Conservation (phyloP, 768 basidiomycete genomes). For the Leccinum pellstonianum region DNA sequence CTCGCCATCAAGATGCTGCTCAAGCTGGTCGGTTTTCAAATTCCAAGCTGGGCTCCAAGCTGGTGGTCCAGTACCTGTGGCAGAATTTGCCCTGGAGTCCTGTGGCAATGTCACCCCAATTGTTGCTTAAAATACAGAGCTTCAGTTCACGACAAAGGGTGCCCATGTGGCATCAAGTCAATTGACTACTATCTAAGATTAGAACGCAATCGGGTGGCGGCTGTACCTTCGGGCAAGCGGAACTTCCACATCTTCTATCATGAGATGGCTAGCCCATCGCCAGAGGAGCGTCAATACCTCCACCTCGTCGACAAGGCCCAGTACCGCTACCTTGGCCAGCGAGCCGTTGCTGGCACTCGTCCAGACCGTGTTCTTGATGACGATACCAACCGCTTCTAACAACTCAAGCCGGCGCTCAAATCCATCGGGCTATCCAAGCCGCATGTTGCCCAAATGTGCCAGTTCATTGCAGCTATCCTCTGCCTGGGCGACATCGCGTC, state of each 20-base stretch:
- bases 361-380: conserved; percentile 61
- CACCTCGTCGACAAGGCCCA: conserved; percentile 76
- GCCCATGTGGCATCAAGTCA: conserved; percentile 87
- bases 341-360: conserved; percentile 44
- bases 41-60: conserved; percentile 69
- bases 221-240: conserved; percentile 85
- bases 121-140: conserved; percentile 97
- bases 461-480: conserved; percentile 91
- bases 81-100: conserved; percentile 92
- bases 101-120: conserved; percentile 94
- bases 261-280: conserved; percentile 83
- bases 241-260: conserved; percentile 99
- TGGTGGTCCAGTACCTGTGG: conserved; percentile 83
- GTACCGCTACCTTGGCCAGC: conserved; percentile 85
- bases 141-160: conserved; percentile 92
- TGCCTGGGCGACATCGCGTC: conserved; percentile 97
- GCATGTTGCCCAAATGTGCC: conserved; percentile 93
- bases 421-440: conserved; percentile 91
- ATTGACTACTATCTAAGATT: conserved; percentile 84
- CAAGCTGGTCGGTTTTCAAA: conserved; percentile 81
- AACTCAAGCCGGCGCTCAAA: conserved; percentile 93
- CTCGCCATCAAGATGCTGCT: conserved; percentile 90
- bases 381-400: conserved; percentile 86
- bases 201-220: conserved; percentile 83
- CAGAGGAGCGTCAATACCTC: conserved; percentile 87